Conservation (phyloP, 805 yeast genomes). For the Candida quercuum region DNA sequence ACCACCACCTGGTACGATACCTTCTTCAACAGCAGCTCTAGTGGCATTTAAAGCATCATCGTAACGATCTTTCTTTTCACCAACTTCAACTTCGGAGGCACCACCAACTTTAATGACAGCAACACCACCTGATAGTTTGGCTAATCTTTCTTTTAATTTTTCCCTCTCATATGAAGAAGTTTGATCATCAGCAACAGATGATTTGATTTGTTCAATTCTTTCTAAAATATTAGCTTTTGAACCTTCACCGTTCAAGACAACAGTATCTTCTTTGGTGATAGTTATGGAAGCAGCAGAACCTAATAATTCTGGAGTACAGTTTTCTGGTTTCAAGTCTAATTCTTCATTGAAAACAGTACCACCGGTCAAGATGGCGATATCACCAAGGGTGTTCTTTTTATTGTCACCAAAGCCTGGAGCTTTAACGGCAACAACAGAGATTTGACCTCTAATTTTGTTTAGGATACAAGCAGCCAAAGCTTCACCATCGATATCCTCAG, state of each 20-base stretch:
- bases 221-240: conserved; percentile 75
- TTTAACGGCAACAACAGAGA: conserved; percentile 95
- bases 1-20: conserved; percentile 99
- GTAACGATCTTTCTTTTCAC: conserved; percentile 99
- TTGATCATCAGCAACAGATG: conserved; percentile 19
- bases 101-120: conserved; percentile 99
- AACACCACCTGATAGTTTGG: conserved; percentile 97
- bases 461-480: conserved; percentile 98
- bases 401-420: conserved; percentile 99
- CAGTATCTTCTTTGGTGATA: conserved; percentile 95
- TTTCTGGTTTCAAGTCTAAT: conserved; percentile 93
- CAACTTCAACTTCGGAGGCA: conserved; percentile 94
- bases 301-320: conserved; percentile 83
- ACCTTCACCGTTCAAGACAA: conserved; percentile 92
- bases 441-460: conserved; percentile 98
- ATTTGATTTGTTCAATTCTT: conserved; percentile 64
- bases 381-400: conserved; percentile 92
- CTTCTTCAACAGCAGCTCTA: conserved; percentile 99
- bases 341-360: conserved; percentile 48
- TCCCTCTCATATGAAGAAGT: conserved; percentile 80
- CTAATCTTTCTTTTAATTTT: conserved; percentile 96
- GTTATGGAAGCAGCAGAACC: conserved; percentile 93
- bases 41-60: conserved; percentile 99
- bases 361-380: conserved; percentile 92
- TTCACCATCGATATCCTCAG: conserved; percentile 98